phyloP scores from a whole-genome alignment of 345 rosid genomes.

The Camelina sativa region DNA sequence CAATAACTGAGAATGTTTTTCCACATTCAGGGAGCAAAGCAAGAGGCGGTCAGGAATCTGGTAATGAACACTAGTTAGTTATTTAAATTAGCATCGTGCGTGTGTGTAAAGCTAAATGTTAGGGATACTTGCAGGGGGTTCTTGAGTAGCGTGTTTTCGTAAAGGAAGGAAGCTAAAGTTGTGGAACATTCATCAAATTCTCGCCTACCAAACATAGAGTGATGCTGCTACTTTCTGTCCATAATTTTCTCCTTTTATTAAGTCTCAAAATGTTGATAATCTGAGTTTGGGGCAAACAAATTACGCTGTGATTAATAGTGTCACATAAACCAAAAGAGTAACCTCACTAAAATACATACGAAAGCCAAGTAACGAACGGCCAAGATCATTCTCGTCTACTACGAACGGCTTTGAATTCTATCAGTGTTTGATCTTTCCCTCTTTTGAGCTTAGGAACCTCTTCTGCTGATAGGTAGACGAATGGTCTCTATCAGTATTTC shows the following conservation, averaged over 20 bases:
- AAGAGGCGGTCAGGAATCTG: conserved; percentile 73
- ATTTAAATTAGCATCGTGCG: neutral
- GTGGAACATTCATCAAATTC: neutral
- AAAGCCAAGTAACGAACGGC: neutral
- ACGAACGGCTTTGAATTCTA: neutral
- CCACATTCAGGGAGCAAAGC: conserved; percentile 51
- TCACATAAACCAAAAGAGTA: neutral
- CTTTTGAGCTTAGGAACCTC: neutral
- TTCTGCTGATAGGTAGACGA: neutral
- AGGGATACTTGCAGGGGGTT: conserved; percentile 57
- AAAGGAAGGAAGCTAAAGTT: conserved; percentile 26
- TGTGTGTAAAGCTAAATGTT: conserved; percentile 3
- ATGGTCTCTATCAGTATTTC: neutral
- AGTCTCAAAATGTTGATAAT: conserved; percentile 2
- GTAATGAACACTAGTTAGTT: conserved; percentile 43
- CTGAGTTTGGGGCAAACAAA: neutral
- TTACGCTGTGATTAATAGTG: neutral
- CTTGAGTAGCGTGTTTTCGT: conserved; percentile 58
- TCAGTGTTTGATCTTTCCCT: neutral
- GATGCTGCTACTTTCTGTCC: neutral
- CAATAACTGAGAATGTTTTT: conserved; percentile 1
- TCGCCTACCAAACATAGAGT: neutral
- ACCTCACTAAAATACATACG: neutral
- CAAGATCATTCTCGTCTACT: neutral
- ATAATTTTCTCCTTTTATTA: neutral